Base-by-base conservation (phyloP, 1,139 yeast genomes). In the Scheffersomyces parashehatae region DNA sequence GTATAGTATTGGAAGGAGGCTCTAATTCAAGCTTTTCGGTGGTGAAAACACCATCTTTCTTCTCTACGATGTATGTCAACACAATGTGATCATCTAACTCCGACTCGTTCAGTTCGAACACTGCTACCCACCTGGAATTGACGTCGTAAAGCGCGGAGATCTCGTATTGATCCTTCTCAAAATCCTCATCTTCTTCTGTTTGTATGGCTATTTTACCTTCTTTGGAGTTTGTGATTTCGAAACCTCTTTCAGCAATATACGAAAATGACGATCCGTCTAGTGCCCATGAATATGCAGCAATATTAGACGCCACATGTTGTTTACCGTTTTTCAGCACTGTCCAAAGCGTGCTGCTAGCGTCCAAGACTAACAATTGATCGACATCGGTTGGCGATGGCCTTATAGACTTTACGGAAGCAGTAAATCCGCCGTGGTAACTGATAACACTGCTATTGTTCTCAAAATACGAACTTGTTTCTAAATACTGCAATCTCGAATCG, bases 11-110 rank as follows among this genome's bases (percentile, higher is more conserved):
- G n/a, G 35, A 31, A 11, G 35, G 35, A 13, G 35, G 35, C n/a
- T 31, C 35, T 60, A 12, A 62, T 49, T 6, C 46, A 35, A 5
- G 59, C 36, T 2, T 48, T 45, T 3, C 62, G 37, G 14, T 49
- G 20, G n/a, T n/a, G 20, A 14, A 31, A 20, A 11, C 50, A 28
- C 48, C 52, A 20, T 38, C 47, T 10, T 46, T 44, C 30, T 42
- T 44, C 37, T 48, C 46, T 39, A 48, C 41, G 33, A 57, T 47
- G 47, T 60, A 52, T 32, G 54, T 42, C 33, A 43, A 49, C 35
- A 58, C 36, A 14, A 55, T 55, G 32, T 59, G 65, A 37, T 55
- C 57, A 28, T 60, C 64, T 24, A 56, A 44, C 28, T 55, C 60
- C 8, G 58, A 52, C 8, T 56, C 62, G 7, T 42, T 39, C 7